Conservation (phyloP, 192 early-diverging fungal species). For the Geosiphon pyriformis region DNA sequence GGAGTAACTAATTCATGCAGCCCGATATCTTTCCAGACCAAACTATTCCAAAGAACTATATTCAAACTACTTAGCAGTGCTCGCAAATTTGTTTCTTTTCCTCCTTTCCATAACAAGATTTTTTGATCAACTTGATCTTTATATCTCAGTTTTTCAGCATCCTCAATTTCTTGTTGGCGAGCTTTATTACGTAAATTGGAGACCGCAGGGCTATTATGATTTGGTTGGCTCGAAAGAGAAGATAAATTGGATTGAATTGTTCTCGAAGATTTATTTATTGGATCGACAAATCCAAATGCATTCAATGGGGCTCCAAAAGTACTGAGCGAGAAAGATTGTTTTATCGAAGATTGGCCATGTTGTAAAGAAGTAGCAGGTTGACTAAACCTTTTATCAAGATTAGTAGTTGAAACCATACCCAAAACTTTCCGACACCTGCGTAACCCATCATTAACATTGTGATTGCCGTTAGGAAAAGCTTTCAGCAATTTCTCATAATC, state of each 20-base stretch:
- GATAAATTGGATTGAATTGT: conserved; percentile 28
- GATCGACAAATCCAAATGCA: conserved; percentile 14
- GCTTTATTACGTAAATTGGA: conserved; percentile 70
- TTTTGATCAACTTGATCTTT: conserved; percentile 74
- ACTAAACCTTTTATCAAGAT: background rate
- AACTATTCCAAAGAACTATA: conserved; percentile 71
- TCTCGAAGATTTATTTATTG: background rate
- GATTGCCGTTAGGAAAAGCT: conserved; percentile 30
- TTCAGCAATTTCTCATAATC: conserved; percentile 49
- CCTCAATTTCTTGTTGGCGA: conserved; percentile 63
- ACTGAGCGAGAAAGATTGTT: background rate
- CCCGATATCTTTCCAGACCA: conserved; percentile 66
- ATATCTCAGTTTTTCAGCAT: conserved; percentile 66
- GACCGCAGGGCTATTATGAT: conserved; percentile 47
- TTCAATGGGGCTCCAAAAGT: conserved; percentile 12
- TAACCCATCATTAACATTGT: conserved; percentile 37
- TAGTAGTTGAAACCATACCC: conserved; percentile 19
- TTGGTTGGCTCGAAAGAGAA: conserved; percentile 4
- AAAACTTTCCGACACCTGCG: conserved; percentile 46
- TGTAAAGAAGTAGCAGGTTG: background rate
- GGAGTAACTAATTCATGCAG: conserved; percentile 84
- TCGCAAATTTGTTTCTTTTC: conserved; percentile 88
- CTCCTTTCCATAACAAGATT: conserved; percentile 70
- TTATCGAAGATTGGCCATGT: background rate
- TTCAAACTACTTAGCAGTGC: conserved; percentile 80